These are phyloP conservation scores for Plasmodium billcollinsi DNA, from an alignment of 169 alveolate species.

Conservation along the genomic window DNA sequence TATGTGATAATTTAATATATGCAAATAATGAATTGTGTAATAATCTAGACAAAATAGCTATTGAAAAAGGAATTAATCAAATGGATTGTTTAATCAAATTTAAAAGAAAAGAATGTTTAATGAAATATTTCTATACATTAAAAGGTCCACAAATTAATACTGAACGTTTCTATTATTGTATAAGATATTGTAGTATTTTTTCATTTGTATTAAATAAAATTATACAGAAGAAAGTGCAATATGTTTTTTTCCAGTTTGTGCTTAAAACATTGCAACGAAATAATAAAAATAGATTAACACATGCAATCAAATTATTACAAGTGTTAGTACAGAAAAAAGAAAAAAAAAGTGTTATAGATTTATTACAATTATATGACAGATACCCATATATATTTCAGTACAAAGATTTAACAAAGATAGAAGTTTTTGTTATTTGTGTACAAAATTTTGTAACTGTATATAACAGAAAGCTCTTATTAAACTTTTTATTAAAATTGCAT, in stretches of 20 bases:
- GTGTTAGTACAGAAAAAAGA: conserved; percentile 5
- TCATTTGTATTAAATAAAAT: conserved; percentile 31
- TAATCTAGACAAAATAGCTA: conserved; percentile 22
- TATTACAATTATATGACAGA: conserved; percentile 22
- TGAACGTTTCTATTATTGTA: not conserved
- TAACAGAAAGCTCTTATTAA: conserved; percentile 43
- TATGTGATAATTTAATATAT: conserved; percentile 38
- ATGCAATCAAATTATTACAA: conserved; percentile 27
- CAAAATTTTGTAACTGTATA: conserved; percentile 18
- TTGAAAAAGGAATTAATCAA: conserved; percentile 50
- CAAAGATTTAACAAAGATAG: conserved; percentile 33
- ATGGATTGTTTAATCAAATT: conserved; percentile 32
- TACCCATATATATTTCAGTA: conserved; percentile 41
- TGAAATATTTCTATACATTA: conserved; percentile 38
- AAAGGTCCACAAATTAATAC: conserved; percentile 47
- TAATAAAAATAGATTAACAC: conserved; percentile 26
- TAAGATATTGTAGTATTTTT: conserved; percentile 44
- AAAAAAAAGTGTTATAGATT: conserved; percentile 1
- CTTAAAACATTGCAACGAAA: conserved; percentile 39
- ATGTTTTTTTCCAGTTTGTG: conserved; percentile 18
- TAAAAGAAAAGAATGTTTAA: conserved; percentile 26
- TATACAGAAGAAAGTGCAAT: conserved; percentile 32
- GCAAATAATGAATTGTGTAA: conserved; percentile 52
- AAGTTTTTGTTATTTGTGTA: conserved; percentile 18
- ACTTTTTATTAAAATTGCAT: conserved; percentile 35